Percentiles rank a stretch among this genome's conserved stretches.
phyloP scores from a whole-genome alignment of 2,329 filamentous ascomycete species.

The Albifimbria verrucaria region DNA sequence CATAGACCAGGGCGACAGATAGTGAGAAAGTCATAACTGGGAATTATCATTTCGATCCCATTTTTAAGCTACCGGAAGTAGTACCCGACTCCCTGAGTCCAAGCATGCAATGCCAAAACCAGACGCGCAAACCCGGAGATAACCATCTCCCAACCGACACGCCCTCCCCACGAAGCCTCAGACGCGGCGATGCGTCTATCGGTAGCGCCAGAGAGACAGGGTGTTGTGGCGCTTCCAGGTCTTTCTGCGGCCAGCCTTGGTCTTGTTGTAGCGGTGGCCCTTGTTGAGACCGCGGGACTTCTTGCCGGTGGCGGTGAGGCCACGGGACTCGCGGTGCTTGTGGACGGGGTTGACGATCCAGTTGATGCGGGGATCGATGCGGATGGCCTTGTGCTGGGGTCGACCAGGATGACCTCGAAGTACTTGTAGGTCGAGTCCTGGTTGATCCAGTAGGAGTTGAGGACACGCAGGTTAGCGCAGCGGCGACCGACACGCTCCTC shows the following conservation, averaged over 20 bases:
- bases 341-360: conserved; percentile 99
- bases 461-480: conserved; percentile 97
- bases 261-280: conserved; percentile 99
- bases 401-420: conserved; percentile 99
- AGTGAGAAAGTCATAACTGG: neutral
- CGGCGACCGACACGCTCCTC: conserved; percentile 99
- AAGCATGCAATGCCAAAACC: conserved; percentile 27
- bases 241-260: conserved; percentile 93
- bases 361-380: conserved; percentile 98
- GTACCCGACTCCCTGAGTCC: conserved; percentile 28
- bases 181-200: conserved; percentile 52
- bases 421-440: conserved; percentile 99
- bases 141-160: conserved; percentile 13
- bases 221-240: conserved; percentile 99
- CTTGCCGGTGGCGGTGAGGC: conserved; percentile 98
- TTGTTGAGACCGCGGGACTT: conserved; percentile 99
- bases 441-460: conserved; percentile 99
- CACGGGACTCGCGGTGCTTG: conserved; percentile 99
- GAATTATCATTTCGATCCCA: conserved; percentile 28
- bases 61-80: conserved; percentile 25
- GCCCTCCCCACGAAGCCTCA: conserved; percentile 5
- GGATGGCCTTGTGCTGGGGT: conserved; percentile 99
- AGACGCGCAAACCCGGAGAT: conserved; percentile 22
- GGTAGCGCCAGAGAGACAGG: conserved; percentile 97
- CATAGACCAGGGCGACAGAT: neutral